Percentiles rank a stretch among this genome's conserved stretches.
Evolutionary conservation across 805 yeast species (phyloP).

Genomic region (Kodamaea leandrae): DNA sequence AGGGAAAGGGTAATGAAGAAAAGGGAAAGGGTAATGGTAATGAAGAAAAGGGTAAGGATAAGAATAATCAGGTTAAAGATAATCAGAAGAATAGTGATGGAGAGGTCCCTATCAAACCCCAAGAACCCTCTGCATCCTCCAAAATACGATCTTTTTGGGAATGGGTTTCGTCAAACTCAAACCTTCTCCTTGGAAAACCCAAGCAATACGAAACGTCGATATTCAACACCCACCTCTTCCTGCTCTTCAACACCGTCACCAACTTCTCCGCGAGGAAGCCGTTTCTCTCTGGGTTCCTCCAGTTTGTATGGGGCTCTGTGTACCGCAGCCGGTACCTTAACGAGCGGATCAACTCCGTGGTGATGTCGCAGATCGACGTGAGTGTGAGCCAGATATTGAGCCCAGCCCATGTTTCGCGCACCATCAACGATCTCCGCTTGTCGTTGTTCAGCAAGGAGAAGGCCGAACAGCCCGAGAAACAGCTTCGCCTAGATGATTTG

Average conservation of each 20-base stretch:
- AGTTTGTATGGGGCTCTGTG: constrained; percentile 4
- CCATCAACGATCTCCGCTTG: constrained; percentile 15
- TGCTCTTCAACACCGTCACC: constrained; percentile 19
- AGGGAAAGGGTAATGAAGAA: neutral
- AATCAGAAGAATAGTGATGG: no score
- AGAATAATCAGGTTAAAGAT: no score
- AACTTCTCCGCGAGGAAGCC: constrained; percentile 19
- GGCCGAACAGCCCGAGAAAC: neutral
- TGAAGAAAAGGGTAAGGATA: neutral
- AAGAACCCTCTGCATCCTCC: no score
- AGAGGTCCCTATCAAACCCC: no score
- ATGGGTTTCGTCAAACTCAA: neutral
- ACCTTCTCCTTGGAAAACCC: constrained; percentile 1
- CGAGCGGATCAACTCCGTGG: constrained; percentile 11
- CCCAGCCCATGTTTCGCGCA: constrained; percentile 12
- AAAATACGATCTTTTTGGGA: no score
- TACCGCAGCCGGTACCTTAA: neutral
- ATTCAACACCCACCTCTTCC: constrained; percentile 18
- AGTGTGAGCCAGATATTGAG: neutral
- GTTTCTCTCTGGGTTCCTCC: constrained; percentile 13
- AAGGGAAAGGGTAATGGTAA: neutral
- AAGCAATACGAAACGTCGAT: constrained; percentile 5
- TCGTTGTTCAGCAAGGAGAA: constrained; percentile 14
- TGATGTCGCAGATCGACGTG: constrained; percentile 4
- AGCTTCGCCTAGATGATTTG: neutral